Base-by-base conservation (phyloP, 2,329 filamentous ascomycete genomes). In the Fusarium mangiferae region DNA sequence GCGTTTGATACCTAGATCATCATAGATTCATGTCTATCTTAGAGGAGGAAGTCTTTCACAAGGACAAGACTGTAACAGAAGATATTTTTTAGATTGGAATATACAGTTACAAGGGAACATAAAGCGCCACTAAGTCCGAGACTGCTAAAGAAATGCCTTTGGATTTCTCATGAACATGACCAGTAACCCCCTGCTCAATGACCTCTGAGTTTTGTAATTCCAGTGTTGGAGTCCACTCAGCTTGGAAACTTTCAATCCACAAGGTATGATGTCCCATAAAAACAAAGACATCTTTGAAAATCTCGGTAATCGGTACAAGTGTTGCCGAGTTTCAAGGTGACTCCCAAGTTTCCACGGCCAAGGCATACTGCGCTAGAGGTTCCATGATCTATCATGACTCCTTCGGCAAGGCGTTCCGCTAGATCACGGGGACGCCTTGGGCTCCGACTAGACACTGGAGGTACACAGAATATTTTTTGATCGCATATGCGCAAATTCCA, bases 361-460 rank as follows among this genome's bases (percentile, higher is more conserved):
- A 62, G 62, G 62, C 62, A 62, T 44, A 61, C 38, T 45, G n/a
- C 33, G 35, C 24, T 28, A 33, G 28, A 22, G 20, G 52, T 28
- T 55, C 30, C 55, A 71, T 66, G 42, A 66, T 48, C 68, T 52
- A 57, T 70, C 39, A 71, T 70, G 68, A 66, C 61, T 70, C 52
- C 55, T 48, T 33, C 14, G 39, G 52, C 44, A 45, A 56, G 66
- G 60, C 52, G 44, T 62, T 46, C 48, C 57, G 42, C 33, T 35
- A 59, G 46, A 49, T 41, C 45, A 41, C 39, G 13, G 64, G 22
- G 45, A 58, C 41, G 61, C 67, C 67, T 70, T 61, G 48, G 15
- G 46, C 36, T 55, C 48, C 35, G 61, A 26, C 22, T 42, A 33
- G 28, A 38, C 12, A n/a, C 44, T 41, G 49, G 17, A 44, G 35